phyloP scores from a whole-genome alignment of 495 filamentous ascomycete species.

The Cryomyces minteri region DNA sequence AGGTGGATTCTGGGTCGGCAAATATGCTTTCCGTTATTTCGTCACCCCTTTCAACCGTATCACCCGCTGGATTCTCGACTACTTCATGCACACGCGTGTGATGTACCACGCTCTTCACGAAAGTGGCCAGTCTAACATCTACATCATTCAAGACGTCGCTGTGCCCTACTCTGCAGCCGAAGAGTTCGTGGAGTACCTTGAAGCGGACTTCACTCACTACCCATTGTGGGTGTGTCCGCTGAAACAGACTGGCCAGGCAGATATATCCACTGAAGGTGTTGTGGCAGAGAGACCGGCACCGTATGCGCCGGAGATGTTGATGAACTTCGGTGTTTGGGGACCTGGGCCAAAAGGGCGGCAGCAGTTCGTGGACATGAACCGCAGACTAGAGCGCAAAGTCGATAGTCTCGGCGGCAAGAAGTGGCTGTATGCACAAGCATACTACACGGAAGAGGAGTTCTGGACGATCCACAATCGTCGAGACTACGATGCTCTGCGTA shows the following conservation, averaged over 20 bases:
- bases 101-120: slow-evolving; percentile 42
- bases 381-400: slow-evolving; percentile 11
- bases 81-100: slow-evolving; percentile 45
- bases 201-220: slow-evolving; percentile 28
- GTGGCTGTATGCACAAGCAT: slow-evolving; percentile 34
- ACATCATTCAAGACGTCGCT: slow-evolving; percentile 39
- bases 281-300: background rate
- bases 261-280: background rate
- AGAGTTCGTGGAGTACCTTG: slow-evolving; percentile 33
- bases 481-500: slow-evolving; percentile 32
- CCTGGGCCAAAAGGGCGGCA: slow-evolving; percentile 5
- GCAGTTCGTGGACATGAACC: slow-evolving; percentile 11
- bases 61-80: slow-evolving; percentile 39
- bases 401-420: slow-evolving; percentile 12
- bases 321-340: slow-evolving; percentile 17
- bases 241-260: slow-evolving; percentile 13
- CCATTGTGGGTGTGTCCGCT: slow-evolving; percentile 35
- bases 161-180: slow-evolving; percentile 31
- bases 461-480: slow-evolving; percentile 30
- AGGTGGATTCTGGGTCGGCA: slow-evolving; percentile 40
- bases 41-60: slow-evolving; percentile 31
- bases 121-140: slow-evolving; percentile 30
- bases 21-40: slow-evolving; percentile 36
- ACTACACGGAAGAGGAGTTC: slow-evolving; percentile 36
- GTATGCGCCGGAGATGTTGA: slow-evolving; percentile 3